phyloP scores from a whole-genome alignment of 352 stramenopile genomes.

The Globisporangium mamillatum region DNA sequence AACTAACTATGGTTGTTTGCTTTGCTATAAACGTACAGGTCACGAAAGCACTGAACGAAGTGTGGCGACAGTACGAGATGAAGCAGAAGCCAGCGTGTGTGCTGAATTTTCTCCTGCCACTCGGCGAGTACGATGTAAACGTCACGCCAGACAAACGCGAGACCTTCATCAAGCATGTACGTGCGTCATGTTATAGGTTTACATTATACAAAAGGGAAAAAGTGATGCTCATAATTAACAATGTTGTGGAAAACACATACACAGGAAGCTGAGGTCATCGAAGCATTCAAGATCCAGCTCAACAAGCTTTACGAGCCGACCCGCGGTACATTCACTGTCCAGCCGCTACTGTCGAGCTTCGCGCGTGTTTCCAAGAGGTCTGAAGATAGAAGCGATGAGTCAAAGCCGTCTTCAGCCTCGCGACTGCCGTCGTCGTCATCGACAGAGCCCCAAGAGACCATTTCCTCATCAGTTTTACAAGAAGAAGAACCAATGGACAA shows the following conservation, averaged over 20 bases:
- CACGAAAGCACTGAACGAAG: slow-evolving; percentile 78
- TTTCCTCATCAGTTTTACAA: not conserved
- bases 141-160: slow-evolving; percentile 97
- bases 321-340: slow-evolving; percentile 56
- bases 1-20: too few relatives aligned
- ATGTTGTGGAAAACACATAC: not conserved
- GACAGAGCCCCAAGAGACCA: not conserved
- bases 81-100: slow-evolving; percentile 94
- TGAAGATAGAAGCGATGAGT: not conserved
- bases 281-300: slow-evolving; percentile 55
- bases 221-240: not conserved
- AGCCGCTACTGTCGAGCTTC: slow-evolving; percentile 52
- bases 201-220: not conserved
- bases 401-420: not conserved
- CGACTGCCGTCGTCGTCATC: not conserved
- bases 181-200: not conserved
- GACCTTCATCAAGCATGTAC: slow-evolving; percentile 83
- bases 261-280: slow-evolving; percentile 50
- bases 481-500: not conserved
- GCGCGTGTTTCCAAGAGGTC: slow-evolving; percentile 14
- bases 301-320: slow-evolving; percentile 64
- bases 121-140: slow-evolving; percentile 94
- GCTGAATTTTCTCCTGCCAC: slow-evolving; percentile 88
- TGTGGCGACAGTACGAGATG: slow-evolving; percentile 90
- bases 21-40: slow-evolving; percentile 18